These are phyloP conservation scores for Aphanoascus verrucosus DNA, from an alignment of 2,329 filamentous ascomycete genomes.

Conservation along the genomic window DNA sequence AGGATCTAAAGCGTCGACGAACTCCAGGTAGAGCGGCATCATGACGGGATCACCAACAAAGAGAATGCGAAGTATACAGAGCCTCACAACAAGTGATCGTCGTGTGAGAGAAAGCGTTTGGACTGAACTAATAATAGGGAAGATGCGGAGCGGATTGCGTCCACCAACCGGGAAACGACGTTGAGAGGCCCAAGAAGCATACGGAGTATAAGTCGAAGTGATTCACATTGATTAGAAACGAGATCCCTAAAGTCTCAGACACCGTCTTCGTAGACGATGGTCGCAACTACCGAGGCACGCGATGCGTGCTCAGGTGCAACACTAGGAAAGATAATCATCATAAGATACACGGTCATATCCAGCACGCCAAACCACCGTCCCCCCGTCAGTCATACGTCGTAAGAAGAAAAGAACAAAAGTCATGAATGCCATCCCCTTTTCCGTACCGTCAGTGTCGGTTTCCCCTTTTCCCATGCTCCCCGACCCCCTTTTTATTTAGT, in stretches of 20 bases:
- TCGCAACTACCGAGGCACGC: constrained; percentile 6
- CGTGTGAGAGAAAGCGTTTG: no score
- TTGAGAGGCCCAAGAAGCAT: neutral
- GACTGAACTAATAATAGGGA: no score
- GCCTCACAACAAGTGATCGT: no score
- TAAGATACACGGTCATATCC: neutral
- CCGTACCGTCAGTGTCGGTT: neutral
- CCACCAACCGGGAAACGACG: no score
- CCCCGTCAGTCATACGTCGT: neutral
- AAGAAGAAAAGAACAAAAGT: neutral
- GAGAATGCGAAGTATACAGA: no score
- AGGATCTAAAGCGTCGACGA: no score
- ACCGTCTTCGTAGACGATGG: constrained; percentile 2
- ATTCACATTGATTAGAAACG: neutral
- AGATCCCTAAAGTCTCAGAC: neutral
- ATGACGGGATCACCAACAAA: no score
- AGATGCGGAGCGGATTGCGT: neutral
- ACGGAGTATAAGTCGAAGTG: neutral
- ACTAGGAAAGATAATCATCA: neutral
- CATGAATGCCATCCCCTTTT: neutral
- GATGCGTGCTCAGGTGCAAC: neutral
- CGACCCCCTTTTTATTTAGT: neutral
- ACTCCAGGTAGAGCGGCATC: no score
- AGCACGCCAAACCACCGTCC: neutral
- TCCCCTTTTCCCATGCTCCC: neutral